Evolutionary conservation across 305 asterid species (phyloP).

Genomic region (Ruellia speciosa): DNA sequence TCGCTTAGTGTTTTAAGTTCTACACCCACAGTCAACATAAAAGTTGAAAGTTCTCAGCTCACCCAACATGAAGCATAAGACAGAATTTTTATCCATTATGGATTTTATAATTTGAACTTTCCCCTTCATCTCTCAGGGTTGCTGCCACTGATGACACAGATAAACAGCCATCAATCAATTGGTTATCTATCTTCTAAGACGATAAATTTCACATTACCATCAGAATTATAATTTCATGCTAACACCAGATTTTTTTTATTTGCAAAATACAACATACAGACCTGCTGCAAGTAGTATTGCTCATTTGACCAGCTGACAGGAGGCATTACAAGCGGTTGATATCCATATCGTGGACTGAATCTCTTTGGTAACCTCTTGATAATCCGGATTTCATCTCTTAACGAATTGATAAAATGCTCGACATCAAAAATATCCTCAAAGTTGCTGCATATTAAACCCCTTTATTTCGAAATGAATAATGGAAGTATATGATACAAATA

Average conservation of each 20-base stretch:
- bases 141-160: too few species aligned
- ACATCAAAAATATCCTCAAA: conserved; percentile 90
- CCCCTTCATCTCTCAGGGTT: too few species aligned
- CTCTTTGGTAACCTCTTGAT: conserved; percentile 82
- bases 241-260: background rate
- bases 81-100: too few species aligned
- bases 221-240: too few species aligned
- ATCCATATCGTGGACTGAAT: conserved; percentile 49
- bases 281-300: conserved; percentile 91
- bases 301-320: conserved; percentile 99
- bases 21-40: too few species aligned
- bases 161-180: too few species aligned
- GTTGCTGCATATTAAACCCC: conserved; percentile 50
- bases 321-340: conserved; percentile 72
- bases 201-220: too few species aligned
- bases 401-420: conserved; percentile 79
- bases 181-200: too few species aligned
- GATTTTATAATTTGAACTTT: too few species aligned
- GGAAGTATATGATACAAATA: conserved; percentile 11
- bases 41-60: too few species aligned
- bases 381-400: conserved; percentile 86
- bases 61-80: too few species aligned
- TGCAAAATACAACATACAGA: conserved; percentile 21
- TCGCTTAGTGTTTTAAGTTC: too few species aligned
- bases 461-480: conserved; percentile 17